Conservation (phyloP, 2,329 filamentous ascomycete species). For the Pochonia chlamydosporia region DNA sequence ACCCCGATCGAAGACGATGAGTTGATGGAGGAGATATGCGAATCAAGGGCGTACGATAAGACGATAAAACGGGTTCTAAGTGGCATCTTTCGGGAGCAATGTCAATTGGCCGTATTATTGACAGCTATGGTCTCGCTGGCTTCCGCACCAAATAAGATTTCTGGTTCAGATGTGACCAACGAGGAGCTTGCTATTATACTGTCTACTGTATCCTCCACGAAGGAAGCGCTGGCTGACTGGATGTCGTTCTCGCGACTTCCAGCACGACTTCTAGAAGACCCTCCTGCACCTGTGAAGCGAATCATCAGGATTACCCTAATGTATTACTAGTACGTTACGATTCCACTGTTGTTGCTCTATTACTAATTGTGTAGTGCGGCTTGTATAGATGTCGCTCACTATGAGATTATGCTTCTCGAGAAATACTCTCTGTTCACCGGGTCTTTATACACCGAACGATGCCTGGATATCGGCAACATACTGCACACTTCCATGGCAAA, state of each 20-base stretch:
- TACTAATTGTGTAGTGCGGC: background rate
- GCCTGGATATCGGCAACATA: background rate
- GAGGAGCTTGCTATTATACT: background rate
- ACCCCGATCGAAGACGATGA: background rate
- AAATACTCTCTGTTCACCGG: background rate
- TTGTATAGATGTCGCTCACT: constrained; percentile 1
- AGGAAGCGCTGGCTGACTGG: constrained; percentile 1
- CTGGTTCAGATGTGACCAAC: background rate
- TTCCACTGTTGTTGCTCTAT: background rate
- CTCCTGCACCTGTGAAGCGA: background rate
- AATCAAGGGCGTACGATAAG: background rate
- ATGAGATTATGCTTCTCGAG: background rate
- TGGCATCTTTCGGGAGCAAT: constrained; percentile 1
- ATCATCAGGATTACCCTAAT: background rate
- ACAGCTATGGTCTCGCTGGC: constrained; percentile 1
- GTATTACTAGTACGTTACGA: constrained; percentile 2
- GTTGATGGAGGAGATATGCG: background rate
- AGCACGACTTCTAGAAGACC: background rate
- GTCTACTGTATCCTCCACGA: background rate
- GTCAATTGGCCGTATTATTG: background rate
- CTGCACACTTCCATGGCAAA: background rate
- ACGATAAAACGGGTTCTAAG: background rate
- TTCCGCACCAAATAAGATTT: background rate
- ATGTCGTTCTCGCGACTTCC: background rate
- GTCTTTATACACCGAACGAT: background rate